Percentiles rank a stretch among this genome's conserved stretches.
Conservation (phyloP, 805 yeast genomes). For the Kodamaea jinghongensis region DNA sequence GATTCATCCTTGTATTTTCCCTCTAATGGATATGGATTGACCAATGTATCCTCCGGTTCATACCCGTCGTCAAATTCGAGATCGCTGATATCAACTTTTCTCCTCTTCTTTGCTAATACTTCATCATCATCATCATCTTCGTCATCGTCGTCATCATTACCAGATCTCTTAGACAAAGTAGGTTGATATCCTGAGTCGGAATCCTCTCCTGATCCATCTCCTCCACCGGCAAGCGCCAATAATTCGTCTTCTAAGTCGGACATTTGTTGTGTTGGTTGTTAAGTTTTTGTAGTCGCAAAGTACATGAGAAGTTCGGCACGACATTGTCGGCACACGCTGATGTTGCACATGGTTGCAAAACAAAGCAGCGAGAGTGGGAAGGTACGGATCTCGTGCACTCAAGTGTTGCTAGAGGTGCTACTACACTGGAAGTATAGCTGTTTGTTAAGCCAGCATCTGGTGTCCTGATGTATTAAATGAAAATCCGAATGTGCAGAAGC, state of each 20-base stretch:
- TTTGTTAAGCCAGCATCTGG: no score
- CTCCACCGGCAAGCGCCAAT: slow-evolving; percentile 73
- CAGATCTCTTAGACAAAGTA: slow-evolving; percentile 23
- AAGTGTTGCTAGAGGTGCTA: no score
- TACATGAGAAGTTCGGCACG: no score
- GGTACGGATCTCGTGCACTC: no score
- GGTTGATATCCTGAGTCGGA: slow-evolving; percentile 34
- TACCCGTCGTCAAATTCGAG: slow-evolving; percentile 29
- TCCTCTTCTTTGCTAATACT: slow-evolving; percentile 5
- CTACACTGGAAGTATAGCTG: no score
- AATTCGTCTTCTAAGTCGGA: slow-evolving; percentile 92
- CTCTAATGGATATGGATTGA: slow-evolving; percentile 88
- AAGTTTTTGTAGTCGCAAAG: no score
- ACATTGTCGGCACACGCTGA: no score
- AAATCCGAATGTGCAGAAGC: no score
- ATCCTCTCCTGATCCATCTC: slow-evolving; percentile 50
- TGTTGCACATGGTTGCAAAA: no score
- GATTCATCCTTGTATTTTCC: slow-evolving; percentile 83
- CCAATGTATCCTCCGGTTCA: slow-evolving; percentile 36
- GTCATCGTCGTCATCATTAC: slow-evolving; percentile 27
- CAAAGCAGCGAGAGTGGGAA: no score
- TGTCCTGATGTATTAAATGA: no score
- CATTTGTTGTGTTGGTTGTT: slow-evolving; percentile 38
- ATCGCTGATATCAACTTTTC: slow-evolving; percentile 17
- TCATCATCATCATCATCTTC: slow-evolving; percentile 19